Evolutionary conservation across 345 rosid species (phyloP), one percentile per base, ranked within the genome.

Genomic region (Acer negundo): DNA sequence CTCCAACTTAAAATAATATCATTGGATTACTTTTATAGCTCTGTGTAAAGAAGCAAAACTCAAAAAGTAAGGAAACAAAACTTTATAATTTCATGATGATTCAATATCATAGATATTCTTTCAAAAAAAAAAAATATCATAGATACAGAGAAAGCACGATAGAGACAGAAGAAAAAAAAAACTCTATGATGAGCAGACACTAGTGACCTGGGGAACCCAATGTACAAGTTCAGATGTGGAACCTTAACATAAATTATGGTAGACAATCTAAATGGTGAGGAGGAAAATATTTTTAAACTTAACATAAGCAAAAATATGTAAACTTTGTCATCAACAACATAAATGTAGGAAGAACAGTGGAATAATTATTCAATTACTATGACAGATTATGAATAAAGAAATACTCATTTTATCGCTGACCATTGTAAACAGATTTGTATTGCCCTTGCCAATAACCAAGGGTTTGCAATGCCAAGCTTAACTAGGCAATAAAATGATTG

Each of bases 1-100:
- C 16, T 78, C 69, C 64, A 72, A 74, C 67, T 65, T 22, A 53
- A 56, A 56, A 20, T 17, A 70, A 69, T 47, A 75, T 68, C 31
- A 44, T 49, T n/a, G 0, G 5, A 28, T 24, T 19, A 28, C 28
- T 26, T 11, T 46, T 26, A 24, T 47, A 26, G 53, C 26, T 28
- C 28, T 2, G 6, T 17, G 10, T 58, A 46, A 64, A 40, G 24
- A 59, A 72, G 42, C 42, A 24, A 42, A 42, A 42, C 46, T 42
- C 46, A 42, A 42, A 42, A 42, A 7, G 46, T 9, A 42, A 49
- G 13, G 23, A 38, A 19, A 58, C 62, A 1, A 58, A 56, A 58
- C 23, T 58, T 58, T 58, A 58, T 49, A 49, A 53, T 53, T 53
- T 53, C 58, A 53, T 4, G 58, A 15, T 17, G n/a, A 53, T 15